Evolutionary conservation across 257 asterid genomes (phyloP).

Genomic region (Solanum lignicaule): DNA sequence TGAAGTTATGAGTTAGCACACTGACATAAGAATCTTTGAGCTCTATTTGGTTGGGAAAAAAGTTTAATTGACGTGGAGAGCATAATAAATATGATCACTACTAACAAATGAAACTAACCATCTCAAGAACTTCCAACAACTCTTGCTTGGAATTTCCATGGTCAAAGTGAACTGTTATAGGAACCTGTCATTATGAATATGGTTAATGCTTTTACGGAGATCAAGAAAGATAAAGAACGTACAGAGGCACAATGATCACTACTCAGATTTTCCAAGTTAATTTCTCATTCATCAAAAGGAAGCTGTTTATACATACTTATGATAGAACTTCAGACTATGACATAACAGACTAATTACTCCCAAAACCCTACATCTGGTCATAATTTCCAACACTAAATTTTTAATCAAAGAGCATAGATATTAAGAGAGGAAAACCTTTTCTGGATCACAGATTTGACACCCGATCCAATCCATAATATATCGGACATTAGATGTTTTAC

Average conservation of each 20-base stretch:
- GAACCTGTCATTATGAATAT: conserved; percentile 50
- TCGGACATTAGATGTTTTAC: not conserved
- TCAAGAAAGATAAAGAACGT: not conserved
- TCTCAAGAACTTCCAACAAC: conserved; percentile 72
- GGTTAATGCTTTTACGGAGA: not conserved
- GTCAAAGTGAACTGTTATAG: conserved; percentile 92
- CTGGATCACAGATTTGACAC: not conserved
- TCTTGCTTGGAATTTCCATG: conserved; percentile 88
- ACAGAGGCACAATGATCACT: not conserved
- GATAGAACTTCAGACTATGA: not conserved
- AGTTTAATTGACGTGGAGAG: not conserved
- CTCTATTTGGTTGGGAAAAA: not conserved
- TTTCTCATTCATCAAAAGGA: not conserved
- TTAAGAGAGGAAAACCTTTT: not conserved
- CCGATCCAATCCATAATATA: not conserved
- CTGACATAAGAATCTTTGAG: not conserved
- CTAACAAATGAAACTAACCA: conserved; percentile 32
- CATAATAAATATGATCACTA: not conserved
- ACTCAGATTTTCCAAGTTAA: not conserved
- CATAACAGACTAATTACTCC: not conserved
- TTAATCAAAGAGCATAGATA: not conserved
- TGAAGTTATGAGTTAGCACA: not conserved
- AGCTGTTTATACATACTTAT: not conserved
- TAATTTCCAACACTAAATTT: not conserved
- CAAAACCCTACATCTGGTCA: not conserved